A percentile compares a stretch with the other conserved stretches of the same genome.
Evolutionary conservation across 371 early-diverging fungal genomes (phyloP).

Genomic region (Syncephalis plumigaleata): DNA sequence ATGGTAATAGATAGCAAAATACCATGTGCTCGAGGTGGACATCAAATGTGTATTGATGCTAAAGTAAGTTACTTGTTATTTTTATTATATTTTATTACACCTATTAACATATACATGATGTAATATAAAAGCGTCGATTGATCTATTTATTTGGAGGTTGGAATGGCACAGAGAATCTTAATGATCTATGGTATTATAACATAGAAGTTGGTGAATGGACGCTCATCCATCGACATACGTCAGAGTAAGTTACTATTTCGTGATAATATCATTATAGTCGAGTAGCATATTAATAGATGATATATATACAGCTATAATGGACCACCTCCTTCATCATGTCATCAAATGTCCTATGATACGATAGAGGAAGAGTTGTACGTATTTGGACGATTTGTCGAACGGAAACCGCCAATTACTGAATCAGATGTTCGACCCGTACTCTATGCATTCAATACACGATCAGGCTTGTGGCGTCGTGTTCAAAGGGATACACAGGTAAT

Average conservation of each 20-base stretch:
- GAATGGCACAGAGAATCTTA: slow-evolving; percentile 75
- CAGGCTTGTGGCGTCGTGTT: no score
- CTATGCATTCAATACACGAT: no score
- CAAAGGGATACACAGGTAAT: no score
- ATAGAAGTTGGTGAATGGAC: slow-evolving; percentile 44
- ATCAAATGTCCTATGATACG: slow-evolving; percentile 80
- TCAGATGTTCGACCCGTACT: no score
- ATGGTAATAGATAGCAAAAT: neutral
- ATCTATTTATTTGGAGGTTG: slow-evolving; percentile 93
- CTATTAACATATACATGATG: neutral
- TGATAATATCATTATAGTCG: no score
- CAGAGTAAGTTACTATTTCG: slow-evolving; percentile 19
- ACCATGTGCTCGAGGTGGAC: slow-evolving; percentile 73
- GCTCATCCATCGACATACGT: slow-evolving; percentile 54
- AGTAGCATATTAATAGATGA: neutral
- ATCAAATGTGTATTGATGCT: slow-evolving; percentile 89
- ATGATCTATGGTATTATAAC: slow-evolving; percentile 81
- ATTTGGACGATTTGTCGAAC: slow-evolving; percentile 76
- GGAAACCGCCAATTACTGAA: slow-evolving; percentile 16
- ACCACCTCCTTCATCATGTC: slow-evolving; percentile 82
- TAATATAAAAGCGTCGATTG: slow-evolving; percentile 17
- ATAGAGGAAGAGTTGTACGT: slow-evolving; percentile 51
- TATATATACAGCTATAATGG: slow-evolving; percentile 43
- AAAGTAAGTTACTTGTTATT: slow-evolving; percentile 9
- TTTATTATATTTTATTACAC: slow-evolving; percentile 1